Evolutionary conservation across 202 grass and related monocot genomes (phyloP), one percentile per base, ranked within the genome.

Genomic region (Eragrostis tef): DNA sequence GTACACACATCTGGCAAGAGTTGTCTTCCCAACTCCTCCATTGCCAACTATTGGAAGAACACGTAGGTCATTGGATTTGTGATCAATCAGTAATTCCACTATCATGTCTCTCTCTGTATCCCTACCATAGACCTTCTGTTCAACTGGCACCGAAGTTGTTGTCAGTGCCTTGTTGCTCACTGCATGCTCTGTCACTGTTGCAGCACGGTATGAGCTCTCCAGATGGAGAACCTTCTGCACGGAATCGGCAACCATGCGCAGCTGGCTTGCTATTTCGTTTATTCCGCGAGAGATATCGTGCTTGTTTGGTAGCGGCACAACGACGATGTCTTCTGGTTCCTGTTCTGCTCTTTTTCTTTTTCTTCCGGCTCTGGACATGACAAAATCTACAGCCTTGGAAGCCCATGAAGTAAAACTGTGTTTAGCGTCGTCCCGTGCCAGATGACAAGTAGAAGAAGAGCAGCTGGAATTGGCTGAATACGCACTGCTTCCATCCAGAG

Each of bases 1-100:
- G 2, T 81, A 87, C 21, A 87, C 81, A 22, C 11, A 79, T 52
- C 25, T 79, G 0, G 71, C 70, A 12, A 91, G 76, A 2, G 89
- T 84, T 0, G 85, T 81, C 80, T 91, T 85, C 47, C 70, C 70
- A 26, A 85, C 13, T 7, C 81, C 85, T 22, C 75, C 75, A 17
- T 0, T 79, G 14, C 88, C 85, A 58, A 85, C 64, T 9, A 85
- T 3, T 2, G 85, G 70, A 2, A 78, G 0, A 66, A 90, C 80
- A 54, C 52, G 8, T 0, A 78, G 54, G 29, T 31, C 56, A 17
- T 2, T 17, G 11, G 54, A 53, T 64, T 17, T 10, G 0, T 46
- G 20, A 0, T 20, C 70, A 68, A 57, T 62, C 56, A 84, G 2
- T 7, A 52, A 0, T 1, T 64, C 39, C 74, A 87, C n/a, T 83